A percentile compares a stretch with the other conserved stretches of the same genome.
Evolutionary conservation across 2,329 filamentous ascomycete genomes (phyloP).

Genomic region (Calonectria pteridis): DNA sequence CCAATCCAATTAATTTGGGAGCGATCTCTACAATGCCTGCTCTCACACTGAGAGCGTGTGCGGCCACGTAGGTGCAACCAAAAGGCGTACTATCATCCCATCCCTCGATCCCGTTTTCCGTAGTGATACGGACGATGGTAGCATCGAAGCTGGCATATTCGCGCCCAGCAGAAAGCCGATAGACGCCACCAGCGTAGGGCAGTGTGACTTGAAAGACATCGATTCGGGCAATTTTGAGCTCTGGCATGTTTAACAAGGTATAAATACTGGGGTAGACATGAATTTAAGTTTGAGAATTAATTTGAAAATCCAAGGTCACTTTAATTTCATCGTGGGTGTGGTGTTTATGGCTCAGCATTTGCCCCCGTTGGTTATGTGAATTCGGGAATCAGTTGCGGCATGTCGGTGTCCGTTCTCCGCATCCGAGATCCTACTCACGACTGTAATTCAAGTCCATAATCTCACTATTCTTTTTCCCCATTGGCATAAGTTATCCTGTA

Average conservation of each 20-base stretch:
- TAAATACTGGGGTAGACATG: not conserved
- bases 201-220: conserved; percentile 34
- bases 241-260: conserved; percentile 35
- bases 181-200: conserved; percentile 32
- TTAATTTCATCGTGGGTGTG: not conserved
- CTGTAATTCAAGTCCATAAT: not conserved
- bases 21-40: conserved; percentile 33
- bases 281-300: not conserved
- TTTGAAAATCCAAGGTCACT: not conserved
- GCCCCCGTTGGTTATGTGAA: too few relatives aligned
- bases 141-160: conserved; percentile 33
- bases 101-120: conserved; percentile 34
- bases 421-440: too few relatives aligned
- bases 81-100: conserved; percentile 40
- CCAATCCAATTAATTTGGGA: conserved; percentile 29
- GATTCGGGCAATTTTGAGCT: conserved; percentile 35
- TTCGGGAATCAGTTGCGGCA: not conserved
- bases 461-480: not conserved
- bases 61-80: conserved; percentile 33
- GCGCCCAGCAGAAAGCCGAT: conserved; percentile 31
- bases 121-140: conserved; percentile 37
- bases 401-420: not conserved
- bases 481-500: not conserved
- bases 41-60: conserved; percentile 35
- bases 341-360: not conserved